These are phyloP conservation scores for Phytopythium delawarense DNA, from an alignment of 352 stramenopile genomes.

Conservation along the genomic window DNA sequence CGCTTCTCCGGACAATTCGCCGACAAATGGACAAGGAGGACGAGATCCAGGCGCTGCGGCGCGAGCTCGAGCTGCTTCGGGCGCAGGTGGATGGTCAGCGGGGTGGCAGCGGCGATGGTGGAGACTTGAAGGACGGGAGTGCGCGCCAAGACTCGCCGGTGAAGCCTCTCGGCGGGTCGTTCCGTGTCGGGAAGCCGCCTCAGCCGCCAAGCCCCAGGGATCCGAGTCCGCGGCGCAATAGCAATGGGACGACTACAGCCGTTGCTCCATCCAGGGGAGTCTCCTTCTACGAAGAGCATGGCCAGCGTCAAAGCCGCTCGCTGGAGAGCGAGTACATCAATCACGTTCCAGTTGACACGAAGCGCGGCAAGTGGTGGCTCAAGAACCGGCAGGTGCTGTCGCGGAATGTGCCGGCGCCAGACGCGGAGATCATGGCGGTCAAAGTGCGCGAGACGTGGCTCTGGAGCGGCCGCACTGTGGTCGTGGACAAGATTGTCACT, in stretches of 20 bases:
- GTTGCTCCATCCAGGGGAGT: not conserved
- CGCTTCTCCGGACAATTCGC: not conserved
- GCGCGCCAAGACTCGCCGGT: not conserved
- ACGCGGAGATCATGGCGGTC: slow-evolving; percentile 28
- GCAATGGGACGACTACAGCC: not conserved
- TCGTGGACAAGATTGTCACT: slow-evolving; percentile 65
- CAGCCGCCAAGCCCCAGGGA: not conserved
- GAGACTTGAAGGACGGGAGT: not conserved
- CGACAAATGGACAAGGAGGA: slow-evolving; percentile 17
- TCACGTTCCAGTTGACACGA: slow-evolving; percentile 35
- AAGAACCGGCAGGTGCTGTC: slow-evolving; percentile 55
- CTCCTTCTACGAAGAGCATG: not conserved
- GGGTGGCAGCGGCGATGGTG: slow-evolving; percentile 27
- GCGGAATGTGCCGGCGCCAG: slow-evolving; percentile 20
- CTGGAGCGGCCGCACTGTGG: slow-evolving; percentile 54
- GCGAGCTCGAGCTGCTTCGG: slow-evolving; percentile 47
- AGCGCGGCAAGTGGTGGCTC: slow-evolving; percentile 66
- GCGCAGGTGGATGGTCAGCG: slow-evolving; percentile 40
- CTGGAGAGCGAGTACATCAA: slow-evolving; percentile 15
- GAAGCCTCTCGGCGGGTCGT: not conserved
- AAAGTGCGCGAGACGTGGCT: slow-evolving; percentile 65
- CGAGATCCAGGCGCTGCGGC: slow-evolving; percentile 46
- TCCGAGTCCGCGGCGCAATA: not conserved
- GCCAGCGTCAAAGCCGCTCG: not conserved
- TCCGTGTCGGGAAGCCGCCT: not conserved